A percentile compares a stretch with the other conserved stretches of the same genome.
Conservation (phyloP, 257 asterid genomes). For the Rehmannia glutinosa region DNA sequence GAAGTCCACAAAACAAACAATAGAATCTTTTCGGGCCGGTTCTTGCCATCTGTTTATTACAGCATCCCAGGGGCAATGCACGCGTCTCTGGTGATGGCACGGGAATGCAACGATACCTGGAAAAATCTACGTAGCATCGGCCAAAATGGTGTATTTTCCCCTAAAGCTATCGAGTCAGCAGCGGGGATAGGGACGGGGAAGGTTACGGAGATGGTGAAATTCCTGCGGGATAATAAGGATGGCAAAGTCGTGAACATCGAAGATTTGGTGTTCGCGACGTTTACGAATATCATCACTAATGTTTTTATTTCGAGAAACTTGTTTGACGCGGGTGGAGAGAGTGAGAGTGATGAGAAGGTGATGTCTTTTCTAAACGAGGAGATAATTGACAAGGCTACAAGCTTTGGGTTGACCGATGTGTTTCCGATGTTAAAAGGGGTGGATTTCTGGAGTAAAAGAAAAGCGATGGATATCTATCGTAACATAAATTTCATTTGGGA, state of each 20-base stretch:
- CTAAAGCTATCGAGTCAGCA: not conserved
- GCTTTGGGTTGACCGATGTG: slow-evolving; percentile 1
- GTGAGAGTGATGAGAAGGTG: not conserved
- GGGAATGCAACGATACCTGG: slow-evolving; percentile 15
- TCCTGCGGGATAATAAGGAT: too few species aligned
- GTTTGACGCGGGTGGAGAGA: not conserved
- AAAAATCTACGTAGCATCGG: slow-evolving; percentile 1
- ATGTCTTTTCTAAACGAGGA: slow-evolving; percentile 1
- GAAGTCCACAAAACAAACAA: slow-evolving; percentile 12
- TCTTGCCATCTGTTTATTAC: not conserved
- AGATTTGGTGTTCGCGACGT: too few species aligned
- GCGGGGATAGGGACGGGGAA: not conserved
- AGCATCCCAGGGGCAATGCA: not conserved
- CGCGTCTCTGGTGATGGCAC: slow-evolving; percentile 5
- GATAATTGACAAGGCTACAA: slow-evolving; percentile 3
- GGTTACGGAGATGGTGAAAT: slow-evolving; percentile 8
- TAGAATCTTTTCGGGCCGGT: slow-evolving; percentile 9
- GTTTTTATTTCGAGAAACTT: not conserved
- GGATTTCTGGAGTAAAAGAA: slow-evolving; percentile 1
- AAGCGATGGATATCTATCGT: not conserved
- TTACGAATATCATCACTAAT: too few species aligned
- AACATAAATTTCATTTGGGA: not conserved
- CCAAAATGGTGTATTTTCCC: not conserved
- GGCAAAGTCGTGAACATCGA: too few species aligned
- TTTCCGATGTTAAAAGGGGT: too few species aligned